These are phyloP conservation scores for Oryza australiensis DNA, from an alignment of 176 grass and related monocot species.

Conservation along the genomic window DNA sequence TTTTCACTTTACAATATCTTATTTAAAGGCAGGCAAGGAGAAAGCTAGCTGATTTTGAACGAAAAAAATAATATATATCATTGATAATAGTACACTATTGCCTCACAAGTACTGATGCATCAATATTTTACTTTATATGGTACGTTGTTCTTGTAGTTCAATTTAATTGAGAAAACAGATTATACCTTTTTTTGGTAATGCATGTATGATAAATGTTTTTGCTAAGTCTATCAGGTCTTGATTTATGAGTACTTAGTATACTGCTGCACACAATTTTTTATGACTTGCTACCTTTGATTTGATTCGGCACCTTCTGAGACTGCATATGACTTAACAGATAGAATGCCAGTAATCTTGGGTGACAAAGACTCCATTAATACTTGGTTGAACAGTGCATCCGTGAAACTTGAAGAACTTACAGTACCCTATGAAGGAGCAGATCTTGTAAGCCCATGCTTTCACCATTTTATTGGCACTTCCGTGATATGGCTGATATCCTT, in stretches of 20 bases:
- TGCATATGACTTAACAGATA: conserved; percentile 58
- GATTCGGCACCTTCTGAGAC: conserved; percentile 7
- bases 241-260: neutral
- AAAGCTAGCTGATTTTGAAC: neutral
- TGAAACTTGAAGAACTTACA: conserved; percentile 77
- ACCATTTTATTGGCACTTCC: conserved; percentile 7
- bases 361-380: conserved; percentile 46
- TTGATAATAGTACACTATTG: neutral
- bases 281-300: conserved; percentile 17
- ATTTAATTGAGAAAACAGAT: neutral
- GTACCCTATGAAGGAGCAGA: conserved; percentile 79
- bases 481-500: neutral
- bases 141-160: no score
- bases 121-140: no score
- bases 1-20: neutral
- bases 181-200: neutral
- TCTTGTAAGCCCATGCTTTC: conserved; percentile 55
- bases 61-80: neutral
- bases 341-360: conserved; percentile 87
- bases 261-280: neutral
- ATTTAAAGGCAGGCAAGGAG: neutral
- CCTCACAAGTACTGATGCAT: neutral
- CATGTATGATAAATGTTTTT: neutral
- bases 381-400: conserved; percentile 61
- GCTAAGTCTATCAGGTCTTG: neutral